A percentile compares a stretch with the other conserved stretches of the same genome.
These are phyloP conservation scores for Trichoderma koningii DNA, from an alignment of 2,329 filamentous ascomycete species.

Conservation along the genomic window DNA sequence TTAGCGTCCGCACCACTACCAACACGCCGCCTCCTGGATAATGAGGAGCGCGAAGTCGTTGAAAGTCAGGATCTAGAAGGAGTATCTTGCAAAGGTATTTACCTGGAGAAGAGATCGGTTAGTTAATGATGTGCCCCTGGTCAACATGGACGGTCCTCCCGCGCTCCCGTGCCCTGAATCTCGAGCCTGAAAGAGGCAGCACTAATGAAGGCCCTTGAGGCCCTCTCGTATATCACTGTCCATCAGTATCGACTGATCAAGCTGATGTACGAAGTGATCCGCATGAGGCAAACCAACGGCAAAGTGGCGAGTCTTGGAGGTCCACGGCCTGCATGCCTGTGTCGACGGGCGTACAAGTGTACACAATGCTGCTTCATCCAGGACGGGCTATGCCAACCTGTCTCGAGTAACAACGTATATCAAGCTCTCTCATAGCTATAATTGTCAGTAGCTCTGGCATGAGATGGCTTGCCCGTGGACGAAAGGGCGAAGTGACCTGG, in stretches of 20 bases:
- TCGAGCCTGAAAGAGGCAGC: neutral
- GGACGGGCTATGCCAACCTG: slow-evolving; percentile 19
- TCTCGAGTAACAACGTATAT: slow-evolving; percentile 28
- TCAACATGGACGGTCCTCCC: slow-evolving; percentile 27
- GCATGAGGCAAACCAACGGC: neutral
- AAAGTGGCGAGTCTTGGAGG: neutral
- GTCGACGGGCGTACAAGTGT: neutral
- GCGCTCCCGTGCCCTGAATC: slow-evolving; percentile 27
- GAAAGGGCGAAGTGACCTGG: neutral
- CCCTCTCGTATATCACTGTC: neutral
- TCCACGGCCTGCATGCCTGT: neutral
- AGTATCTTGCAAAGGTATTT: slow-evolving; percentile 9
- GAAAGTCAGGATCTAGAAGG: neutral
- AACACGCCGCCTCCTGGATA: neutral
- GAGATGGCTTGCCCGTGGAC: neutral
- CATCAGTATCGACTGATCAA: neutral
- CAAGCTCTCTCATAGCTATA: neutral
- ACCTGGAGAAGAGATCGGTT: slow-evolving; percentile 9
- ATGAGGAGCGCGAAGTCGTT: neutral
- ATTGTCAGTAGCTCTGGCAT: slow-evolving; percentile 8
- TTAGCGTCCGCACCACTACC: slow-evolving; percentile 8
- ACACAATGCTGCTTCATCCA: neutral
- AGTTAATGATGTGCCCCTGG: slow-evolving; percentile 19
- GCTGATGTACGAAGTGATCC: too few species aligned
- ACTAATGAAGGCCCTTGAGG: neutral